phyloP scores from a whole-genome alignment of 1,284 basidiomycete genomes.

The Prillingera fragicola region DNA sequence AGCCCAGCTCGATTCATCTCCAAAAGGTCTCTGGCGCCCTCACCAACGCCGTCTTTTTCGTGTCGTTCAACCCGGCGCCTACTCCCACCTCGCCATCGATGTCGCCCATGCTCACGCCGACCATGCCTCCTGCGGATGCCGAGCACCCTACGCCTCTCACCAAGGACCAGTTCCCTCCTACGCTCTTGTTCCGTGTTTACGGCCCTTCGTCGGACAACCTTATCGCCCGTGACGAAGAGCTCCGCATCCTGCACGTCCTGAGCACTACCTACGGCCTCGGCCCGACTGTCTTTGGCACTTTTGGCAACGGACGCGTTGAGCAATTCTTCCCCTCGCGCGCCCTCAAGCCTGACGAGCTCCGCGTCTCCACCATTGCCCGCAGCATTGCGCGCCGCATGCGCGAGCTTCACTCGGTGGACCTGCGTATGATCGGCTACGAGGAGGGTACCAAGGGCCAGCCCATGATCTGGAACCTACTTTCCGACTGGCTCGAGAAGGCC shows the following conservation, averaged over 20 bases:
- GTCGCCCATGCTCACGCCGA: conserved; percentile 45
- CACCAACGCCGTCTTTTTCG: conserved; percentile 92
- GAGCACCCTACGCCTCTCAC: conserved; percentile 28
- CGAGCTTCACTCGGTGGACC: conserved; percentile 83
- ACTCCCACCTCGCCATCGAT: conserved; percentile 40
- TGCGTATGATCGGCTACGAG: conserved; percentile 57
- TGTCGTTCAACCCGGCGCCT: conserved; percentile 53
- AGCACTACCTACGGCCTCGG: conserved; percentile 80
- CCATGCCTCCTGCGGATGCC: conserved; percentile 40
- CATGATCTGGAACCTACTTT: conserved; percentile 58
- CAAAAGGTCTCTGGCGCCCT: conserved; percentile 81
- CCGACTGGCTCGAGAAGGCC: conserved; percentile 53
- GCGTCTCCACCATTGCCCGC: conserved; percentile 65
- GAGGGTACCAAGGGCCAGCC: conserved; percentile 55
- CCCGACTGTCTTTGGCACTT: conserved; percentile 86
- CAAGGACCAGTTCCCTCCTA: conserved; percentile 51
- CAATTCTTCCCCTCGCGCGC: conserved; percentile 86
- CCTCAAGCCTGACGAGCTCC: conserved; percentile 67
- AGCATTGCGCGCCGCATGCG: conserved; percentile 88
- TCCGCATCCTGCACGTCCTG: conserved; percentile 78
- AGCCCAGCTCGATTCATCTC: conserved; percentile 56
- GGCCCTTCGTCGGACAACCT: conserved; percentile 76
- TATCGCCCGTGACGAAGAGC: conserved; percentile 76
- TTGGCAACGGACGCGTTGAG: conserved; percentile 85
- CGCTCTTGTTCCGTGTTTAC: conserved; percentile 79